phyloP scores from a whole-genome alignment of 106 monocot species.

The Phalaenopsis aphrodite region DNA sequence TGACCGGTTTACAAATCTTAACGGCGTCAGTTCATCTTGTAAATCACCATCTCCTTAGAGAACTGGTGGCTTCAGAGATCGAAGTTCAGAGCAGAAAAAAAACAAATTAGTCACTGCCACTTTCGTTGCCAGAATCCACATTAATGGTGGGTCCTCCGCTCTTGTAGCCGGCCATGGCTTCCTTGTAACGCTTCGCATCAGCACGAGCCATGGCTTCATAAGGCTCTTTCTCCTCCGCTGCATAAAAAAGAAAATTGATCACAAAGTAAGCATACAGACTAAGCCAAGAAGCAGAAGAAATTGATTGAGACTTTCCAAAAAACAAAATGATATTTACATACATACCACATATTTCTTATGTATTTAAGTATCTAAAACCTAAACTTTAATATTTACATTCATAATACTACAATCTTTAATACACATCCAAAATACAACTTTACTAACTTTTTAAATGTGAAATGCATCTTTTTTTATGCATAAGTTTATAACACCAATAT shows the following conservation, averaged over 20 bases:
- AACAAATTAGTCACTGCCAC: constrained; percentile 30
- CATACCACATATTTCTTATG: too few relatives aligned
- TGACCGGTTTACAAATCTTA: not conserved
- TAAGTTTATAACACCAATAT: too few relatives aligned
- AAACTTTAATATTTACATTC: too few relatives aligned
- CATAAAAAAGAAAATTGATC: not conserved
- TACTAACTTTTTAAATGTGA: too few relatives aligned
- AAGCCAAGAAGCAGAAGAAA: not conserved
- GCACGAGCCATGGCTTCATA: constrained; percentile 70
- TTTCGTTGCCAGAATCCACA: constrained; percentile 55
- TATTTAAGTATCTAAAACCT: too few relatives aligned
- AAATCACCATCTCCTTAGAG: not conserved
- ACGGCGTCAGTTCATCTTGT: not conserved
- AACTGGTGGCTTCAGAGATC: not conserved
- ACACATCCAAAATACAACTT: too few relatives aligned
- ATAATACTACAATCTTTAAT: too few relatives aligned
- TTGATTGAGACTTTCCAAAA: not conserved
- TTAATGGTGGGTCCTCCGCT: constrained; percentile 29
- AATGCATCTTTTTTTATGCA: too few relatives aligned
- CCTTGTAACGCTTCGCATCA: constrained; percentile 84
- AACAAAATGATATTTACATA: too few relatives aligned
- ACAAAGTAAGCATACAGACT: not conserved
- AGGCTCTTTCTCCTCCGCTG: constrained; percentile 91
- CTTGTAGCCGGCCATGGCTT: constrained; percentile 79
- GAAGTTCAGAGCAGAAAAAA: not conserved